phyloP scores from a whole-genome alignment of 78 protist genomes.

The Monosiga brevicollis region DNA sequence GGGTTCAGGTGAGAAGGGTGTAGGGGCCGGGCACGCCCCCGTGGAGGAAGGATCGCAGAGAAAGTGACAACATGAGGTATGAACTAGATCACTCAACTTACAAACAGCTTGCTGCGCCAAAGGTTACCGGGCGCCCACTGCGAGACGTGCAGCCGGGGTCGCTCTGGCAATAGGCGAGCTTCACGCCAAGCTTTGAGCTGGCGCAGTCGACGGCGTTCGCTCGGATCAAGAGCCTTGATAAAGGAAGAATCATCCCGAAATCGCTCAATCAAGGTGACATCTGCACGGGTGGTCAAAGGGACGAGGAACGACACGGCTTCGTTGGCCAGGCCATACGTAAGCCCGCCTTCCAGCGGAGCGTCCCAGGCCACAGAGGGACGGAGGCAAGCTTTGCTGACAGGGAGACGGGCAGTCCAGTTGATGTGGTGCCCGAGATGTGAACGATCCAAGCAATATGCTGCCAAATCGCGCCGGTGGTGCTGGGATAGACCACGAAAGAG shows the following conservation, averaged over 20 bases:
- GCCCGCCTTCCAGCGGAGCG: not conserved
- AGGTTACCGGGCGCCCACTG: not conserved
- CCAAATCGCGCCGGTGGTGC: too few species aligned
- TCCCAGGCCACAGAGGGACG: not conserved
- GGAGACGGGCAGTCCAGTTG: too few species aligned
- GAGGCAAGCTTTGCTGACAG: not conserved
- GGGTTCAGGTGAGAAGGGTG: too few species aligned
- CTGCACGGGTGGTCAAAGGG: not conserved
- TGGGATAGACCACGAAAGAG: too few species aligned
- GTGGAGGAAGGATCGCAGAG: too few species aligned
- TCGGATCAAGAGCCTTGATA: not conserved
- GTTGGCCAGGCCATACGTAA: not conserved
- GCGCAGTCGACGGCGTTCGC: not conserved
- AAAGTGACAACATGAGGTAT: too few species aligned
- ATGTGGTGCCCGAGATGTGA: too few species aligned
- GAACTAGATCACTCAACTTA: too few species aligned
- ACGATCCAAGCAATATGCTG: too few species aligned
- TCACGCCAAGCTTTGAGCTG: not conserved
- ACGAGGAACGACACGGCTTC: not conserved
- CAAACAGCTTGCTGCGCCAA: too few species aligned
- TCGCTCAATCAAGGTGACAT: not conserved
- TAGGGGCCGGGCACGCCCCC: too few species aligned
- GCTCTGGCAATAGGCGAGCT: not conserved
- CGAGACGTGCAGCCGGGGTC: not conserved
- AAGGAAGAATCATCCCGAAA: not conserved